Base-by-base conservation (phyloP, 352 stramenopile genomes). In the Phytophthora brassicae region DNA sequence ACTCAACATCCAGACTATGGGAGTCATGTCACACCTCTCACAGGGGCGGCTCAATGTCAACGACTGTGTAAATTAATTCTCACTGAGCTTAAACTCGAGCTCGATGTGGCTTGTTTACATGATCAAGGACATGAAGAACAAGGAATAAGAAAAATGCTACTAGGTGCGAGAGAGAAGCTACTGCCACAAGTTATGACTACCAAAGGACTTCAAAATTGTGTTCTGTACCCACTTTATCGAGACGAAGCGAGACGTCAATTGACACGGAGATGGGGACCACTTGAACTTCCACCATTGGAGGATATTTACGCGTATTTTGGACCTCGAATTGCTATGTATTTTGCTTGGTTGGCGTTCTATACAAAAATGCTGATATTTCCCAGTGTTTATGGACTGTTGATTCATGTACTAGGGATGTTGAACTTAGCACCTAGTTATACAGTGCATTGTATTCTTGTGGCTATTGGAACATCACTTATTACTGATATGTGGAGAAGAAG, bases 261-360 rank as follows among this genome's bases (percentile, higher is more conserved):
- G 20, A 74, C 85, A 22, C 28, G 55, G 2, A 52, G 72, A n/a
- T 90, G 80, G 80, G 67, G 71, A 12, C 58, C 62, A 8, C 53
- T 77, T 1, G 58, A 60, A 7, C 38, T 74, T 38, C 72, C 82
- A 19, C 78, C 78, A 6, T 57, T 88, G 20, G 22, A 48, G 8
- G 78, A 84, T 4, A 77, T 89, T 26, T 79, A 85, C 64, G 64
- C 68, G 55, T 89, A 89, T 60, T 88, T 87, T 62, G 80, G 80
- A 0, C 80, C 80, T 12, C 75, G 75, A 43, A 79, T 89, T 44
- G 77, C 73, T 49, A 89, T 89, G 80, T 89, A 89, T 60, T 88
- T 89, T 55, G 76, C 79, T 0, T 95, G 84, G 72, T 68, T 96
- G 51, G 78, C 81, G n/a, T 95, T 91, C 49, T 96, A 95, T 73